Percentiles rank a stretch among this genome's conserved stretches.
Conservation (phyloP, 164 flowering plant species). For the Tetracentron sinense region DNA sequence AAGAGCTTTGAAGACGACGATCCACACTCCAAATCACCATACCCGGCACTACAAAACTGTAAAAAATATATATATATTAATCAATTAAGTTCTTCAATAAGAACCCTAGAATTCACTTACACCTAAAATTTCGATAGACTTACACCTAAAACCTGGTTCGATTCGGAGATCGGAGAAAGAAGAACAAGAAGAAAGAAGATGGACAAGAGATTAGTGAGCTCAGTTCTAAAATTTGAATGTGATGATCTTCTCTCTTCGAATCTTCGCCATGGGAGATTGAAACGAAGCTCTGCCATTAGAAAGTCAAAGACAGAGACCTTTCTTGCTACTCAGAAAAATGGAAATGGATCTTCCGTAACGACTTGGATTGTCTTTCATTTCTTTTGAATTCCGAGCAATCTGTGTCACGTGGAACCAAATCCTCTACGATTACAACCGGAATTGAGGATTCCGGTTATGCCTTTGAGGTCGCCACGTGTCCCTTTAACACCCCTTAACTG, state of each 20-base stretch:
- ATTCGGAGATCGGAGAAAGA: slow-evolving; percentile 6
- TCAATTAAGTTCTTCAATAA: not conserved
- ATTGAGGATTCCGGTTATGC: too few relatives aligned
- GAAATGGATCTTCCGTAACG: too few relatives aligned
- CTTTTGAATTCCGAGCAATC: too few relatives aligned
- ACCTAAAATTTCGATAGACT: not conserved
- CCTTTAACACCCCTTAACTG: too few relatives aligned
- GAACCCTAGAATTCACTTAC: not conserved
- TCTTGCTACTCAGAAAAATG: too few relatives aligned
- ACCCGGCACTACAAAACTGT: slow-evolving; percentile 63
- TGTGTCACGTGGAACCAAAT: too few relatives aligned
- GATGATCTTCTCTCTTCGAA: not conserved
- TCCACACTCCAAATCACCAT: slow-evolving; percentile 44
- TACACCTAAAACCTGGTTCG: slow-evolving; percentile 23
- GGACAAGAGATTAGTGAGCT: not conserved
- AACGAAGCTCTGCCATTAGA: slow-evolving; percentile 12
- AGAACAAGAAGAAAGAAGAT: slow-evolving; percentile 12
- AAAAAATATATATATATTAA: not conserved
- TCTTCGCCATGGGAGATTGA: not conserved
- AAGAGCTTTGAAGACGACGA: slow-evolving; percentile 56
- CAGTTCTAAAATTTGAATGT: not conserved
- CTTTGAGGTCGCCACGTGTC: too few relatives aligned
- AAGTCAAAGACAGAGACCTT: too few relatives aligned
- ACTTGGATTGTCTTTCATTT: too few relatives aligned
- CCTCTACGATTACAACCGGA: too few relatives aligned